These are phyloP conservation scores for Russula lepida DNA, from an alignment of 768 basidiomycete species.

Conservation along the genomic window DNA sequence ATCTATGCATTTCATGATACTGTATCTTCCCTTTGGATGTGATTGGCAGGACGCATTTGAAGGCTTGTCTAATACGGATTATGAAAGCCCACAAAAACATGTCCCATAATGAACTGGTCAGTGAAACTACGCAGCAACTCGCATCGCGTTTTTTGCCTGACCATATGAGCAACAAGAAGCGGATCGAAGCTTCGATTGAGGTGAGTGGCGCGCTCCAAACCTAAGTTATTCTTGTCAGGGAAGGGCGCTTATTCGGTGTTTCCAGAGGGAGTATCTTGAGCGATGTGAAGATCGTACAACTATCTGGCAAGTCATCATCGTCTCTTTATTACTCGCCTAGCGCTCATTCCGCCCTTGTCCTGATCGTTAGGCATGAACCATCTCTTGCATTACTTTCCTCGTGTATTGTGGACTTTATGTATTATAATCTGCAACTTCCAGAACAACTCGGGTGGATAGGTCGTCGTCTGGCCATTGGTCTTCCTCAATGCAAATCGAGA, in stretches of 20 bases:
- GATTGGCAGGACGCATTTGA: neutral
- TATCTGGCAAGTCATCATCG: conserved; percentile 44
- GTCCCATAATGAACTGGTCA: conserved; percentile 80
- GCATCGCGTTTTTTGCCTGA: conserved; percentile 80
- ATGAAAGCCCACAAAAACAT: conserved; percentile 92
- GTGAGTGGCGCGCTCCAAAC: conserved; percentile 42
- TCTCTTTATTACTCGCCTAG: neutral
- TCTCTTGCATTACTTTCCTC: conserved; percentile 7
- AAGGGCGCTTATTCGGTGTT: neutral
- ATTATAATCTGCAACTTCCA: neutral
- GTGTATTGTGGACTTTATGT: conserved; percentile 11
- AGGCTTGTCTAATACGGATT: conserved; percentile 95
- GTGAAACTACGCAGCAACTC: conserved; percentile 84
- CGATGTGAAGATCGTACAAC: conserved; percentile 78
- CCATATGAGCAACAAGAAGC: conserved; percentile 81
- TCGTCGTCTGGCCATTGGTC: neutral
- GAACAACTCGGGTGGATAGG: neutral
- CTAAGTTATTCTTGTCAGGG: neutral
- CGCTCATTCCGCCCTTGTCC: neutral
- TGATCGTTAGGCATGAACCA: conserved; percentile 11
- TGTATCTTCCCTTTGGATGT: neutral
- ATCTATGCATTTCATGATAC: neutral
- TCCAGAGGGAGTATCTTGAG: conserved; percentile 88
- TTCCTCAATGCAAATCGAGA: too few relatives aligned
- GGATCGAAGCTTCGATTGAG: conserved; percentile 90